phyloP scores from a whole-genome alignment of 176 grass and related monocot genomes.

The Musa itinerans region DNA sequence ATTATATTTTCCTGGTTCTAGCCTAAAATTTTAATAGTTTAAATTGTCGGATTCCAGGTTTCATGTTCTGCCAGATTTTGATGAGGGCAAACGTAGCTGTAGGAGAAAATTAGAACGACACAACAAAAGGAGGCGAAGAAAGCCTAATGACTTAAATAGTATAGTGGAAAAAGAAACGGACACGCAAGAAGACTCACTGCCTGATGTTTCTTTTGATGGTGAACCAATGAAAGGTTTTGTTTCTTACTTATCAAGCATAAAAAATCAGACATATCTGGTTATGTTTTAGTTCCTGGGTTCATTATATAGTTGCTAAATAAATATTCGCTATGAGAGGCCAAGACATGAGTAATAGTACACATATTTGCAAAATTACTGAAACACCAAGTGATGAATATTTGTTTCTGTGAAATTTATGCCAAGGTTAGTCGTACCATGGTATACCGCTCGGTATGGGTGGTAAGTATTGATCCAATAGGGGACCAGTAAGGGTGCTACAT shows the following conservation, averaged over 20 bases:
- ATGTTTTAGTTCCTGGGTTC: background rate
- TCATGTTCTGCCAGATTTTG: slow-evolving; percentile 89
- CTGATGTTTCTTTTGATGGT: slow-evolving; percentile 37
- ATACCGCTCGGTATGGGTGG: no score
- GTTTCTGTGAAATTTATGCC: no score
- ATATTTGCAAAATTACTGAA: no score
- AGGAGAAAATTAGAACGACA: slow-evolving; percentile 92
- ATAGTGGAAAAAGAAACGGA: slow-evolving; percentile 54
- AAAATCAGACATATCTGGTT: background rate
- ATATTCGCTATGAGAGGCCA: background rate
- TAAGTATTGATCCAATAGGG: no score
- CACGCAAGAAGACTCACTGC: slow-evolving; percentile 43
- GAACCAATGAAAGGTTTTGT: slow-evolving; percentile 55
- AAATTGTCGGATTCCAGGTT: slow-evolving; percentile 43
- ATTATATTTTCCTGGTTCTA: background rate
- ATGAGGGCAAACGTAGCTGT: slow-evolving; percentile 98
- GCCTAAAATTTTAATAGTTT: background rate
- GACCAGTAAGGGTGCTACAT: no score
- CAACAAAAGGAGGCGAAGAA: slow-evolving; percentile 88
- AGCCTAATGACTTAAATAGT: slow-evolving; percentile 47
- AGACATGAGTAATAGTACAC: background rate
- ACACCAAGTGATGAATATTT: no score
- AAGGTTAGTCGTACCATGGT: no score
- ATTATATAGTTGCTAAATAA: background rate
- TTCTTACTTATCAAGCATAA: background rate